Evolutionary conservation across 495 filamentous ascomycete species (phyloP).

Genomic region (Astrothelium macrocarpum): DNA sequence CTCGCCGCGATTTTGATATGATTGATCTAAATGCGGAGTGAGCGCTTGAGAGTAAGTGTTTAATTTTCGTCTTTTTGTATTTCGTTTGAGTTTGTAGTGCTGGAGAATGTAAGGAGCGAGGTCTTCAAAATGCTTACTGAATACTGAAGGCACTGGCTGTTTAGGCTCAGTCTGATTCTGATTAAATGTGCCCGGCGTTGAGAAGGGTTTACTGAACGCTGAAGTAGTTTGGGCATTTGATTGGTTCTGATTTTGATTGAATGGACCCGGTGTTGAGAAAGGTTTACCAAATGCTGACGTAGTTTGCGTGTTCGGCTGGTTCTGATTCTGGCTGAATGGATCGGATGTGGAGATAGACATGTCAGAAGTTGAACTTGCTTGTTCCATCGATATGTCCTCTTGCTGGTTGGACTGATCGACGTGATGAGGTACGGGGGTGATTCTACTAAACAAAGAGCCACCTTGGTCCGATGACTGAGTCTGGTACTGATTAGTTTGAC

Average conservation of each 20-base stretch:
- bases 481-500: not conserved
- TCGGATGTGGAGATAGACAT: not conserved
- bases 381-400: not conserved
- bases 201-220: not conserved
- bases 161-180: no score
- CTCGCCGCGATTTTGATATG: not conserved
- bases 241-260: not conserved
- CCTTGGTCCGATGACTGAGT: not conserved
- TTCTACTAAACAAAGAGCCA: not conserved
- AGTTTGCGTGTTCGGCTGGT: not conserved
- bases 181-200: not conserved
- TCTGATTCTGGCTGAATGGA: conserved; percentile 8
- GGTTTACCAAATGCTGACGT: not conserved
- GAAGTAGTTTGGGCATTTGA: not conserved
- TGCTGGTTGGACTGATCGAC: not conserved
- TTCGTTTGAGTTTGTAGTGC: no score
- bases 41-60: no score
- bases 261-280: not conserved
- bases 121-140: no score
- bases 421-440: not conserved
- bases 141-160: no score
- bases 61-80: no score
- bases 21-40: no score
- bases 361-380: not conserved
- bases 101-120: no score